A percentile compares a stretch with the other conserved stretches of the same genome.
phyloP scores from a whole-genome alignment of 495 filamentous ascomycete genomes.

The Penicillium argentinense region DNA sequence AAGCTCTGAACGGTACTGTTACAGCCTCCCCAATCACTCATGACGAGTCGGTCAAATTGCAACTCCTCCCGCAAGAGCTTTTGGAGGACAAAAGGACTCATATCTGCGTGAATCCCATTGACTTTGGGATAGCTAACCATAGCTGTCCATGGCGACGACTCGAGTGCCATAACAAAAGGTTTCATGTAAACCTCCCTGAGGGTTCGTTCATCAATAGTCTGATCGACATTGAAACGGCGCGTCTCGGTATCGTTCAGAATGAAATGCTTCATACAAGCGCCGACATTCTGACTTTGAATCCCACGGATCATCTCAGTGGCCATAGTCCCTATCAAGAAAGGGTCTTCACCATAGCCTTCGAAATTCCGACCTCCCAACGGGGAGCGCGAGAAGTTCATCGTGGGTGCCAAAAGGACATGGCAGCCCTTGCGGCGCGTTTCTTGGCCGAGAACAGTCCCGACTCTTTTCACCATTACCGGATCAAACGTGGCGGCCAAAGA shows the following conservation, averaged over 20 bases:
- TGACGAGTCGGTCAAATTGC: conserved; percentile 66
- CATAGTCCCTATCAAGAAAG: conserved; percentile 60
- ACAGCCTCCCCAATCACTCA: conserved; percentile 75
- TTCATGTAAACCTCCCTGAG: conserved; percentile 78
- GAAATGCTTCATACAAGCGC: conserved; percentile 71
- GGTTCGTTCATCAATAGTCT: conserved; percentile 66
- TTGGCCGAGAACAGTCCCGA: conserved; percentile 49
- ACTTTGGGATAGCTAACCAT: conserved; percentile 78
- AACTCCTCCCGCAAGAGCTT: conserved; percentile 66
- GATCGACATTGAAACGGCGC: conserved; percentile 63
- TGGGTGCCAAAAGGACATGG: conserved; percentile 66
- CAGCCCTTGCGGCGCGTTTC: conserved; percentile 38
- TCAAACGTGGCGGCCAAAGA: conserved; percentile 68
- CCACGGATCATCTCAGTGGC: conserved; percentile 61
- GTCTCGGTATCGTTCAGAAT: conserved; percentile 78
- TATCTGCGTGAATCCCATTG: conserved; percentile 68
- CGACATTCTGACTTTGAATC: conserved; percentile 59
- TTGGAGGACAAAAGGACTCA: conserved; percentile 56
- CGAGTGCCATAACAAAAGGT: conserved; percentile 68
- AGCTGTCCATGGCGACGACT: conserved; percentile 55
- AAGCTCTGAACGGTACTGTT: conserved; percentile 57
- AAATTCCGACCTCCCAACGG: conserved; percentile 72
- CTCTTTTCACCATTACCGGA: conserved; percentile 48
- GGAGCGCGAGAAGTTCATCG: conserved; percentile 58
- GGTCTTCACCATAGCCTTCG: conserved; percentile 73